Evolutionary conservation across 805 yeast species (phyloP).

Genomic region (Pichia kluyveri): DNA sequence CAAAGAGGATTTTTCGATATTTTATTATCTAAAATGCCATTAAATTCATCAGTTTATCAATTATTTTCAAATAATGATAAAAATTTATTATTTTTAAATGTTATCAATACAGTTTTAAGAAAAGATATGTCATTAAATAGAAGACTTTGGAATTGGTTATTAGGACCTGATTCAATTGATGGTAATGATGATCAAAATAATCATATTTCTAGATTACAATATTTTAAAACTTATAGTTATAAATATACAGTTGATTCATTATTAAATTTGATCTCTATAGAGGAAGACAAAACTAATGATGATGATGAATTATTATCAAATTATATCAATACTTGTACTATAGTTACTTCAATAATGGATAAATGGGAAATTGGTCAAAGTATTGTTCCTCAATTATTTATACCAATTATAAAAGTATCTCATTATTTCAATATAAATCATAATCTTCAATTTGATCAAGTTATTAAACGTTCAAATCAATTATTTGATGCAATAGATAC

Average conservation of each 20-base stretch:
- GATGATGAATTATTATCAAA: conserved; percentile 19
- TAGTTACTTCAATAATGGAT: conserved; percentile 72
- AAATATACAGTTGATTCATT: conserved; percentile 45
- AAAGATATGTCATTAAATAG: conserved; percentile 93
- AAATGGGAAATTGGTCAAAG: conserved; percentile 88
- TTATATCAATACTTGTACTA: conserved; percentile 46
- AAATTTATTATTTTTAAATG: conserved; percentile 47
- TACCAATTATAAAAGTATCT: conserved; percentile 52
- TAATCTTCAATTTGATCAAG: conserved; percentile 30
- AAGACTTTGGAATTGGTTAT: conserved; percentile 86
- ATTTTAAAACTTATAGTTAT: conserved; percentile 53
- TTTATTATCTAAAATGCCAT: conserved; percentile 54
- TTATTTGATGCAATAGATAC: conserved; percentile 88
- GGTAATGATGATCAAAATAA: not conserved
- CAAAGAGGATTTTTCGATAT: conserved; percentile 87
- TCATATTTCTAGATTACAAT: conserved; percentile 34
- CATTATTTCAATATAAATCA: conserved; percentile 16
- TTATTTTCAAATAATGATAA: conserved; percentile 45
- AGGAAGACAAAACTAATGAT: conserved; percentile 17
- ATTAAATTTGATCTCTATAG: conserved; percentile 30
- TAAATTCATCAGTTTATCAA: conserved; percentile 51
- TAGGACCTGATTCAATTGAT: conserved; percentile 51
- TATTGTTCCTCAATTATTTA: conserved; percentile 60
- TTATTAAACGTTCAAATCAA: conserved; percentile 49
- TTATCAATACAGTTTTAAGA: conserved; percentile 60